A percentile compares a stretch with the other conserved stretches of the same genome.
Evolutionary conservation across 2,329 filamentous ascomycete species (phyloP).

Genomic region (Diaporthe citrichinensis): DNA sequence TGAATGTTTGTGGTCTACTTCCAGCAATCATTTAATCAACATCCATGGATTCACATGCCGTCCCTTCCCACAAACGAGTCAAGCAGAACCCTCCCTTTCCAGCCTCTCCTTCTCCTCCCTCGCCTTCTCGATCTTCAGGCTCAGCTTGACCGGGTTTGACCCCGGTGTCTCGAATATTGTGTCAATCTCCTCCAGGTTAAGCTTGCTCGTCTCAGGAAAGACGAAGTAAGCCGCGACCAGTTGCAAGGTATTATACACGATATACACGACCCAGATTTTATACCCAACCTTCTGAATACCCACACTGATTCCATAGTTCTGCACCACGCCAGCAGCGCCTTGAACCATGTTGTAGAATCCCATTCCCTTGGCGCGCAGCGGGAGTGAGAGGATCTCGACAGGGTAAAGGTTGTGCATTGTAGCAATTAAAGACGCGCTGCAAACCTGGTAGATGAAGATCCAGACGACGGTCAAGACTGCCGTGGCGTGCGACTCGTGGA

Average conservation of each 20-base stretch:
- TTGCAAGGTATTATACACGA: slow-evolving; percentile 63
- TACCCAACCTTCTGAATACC: slow-evolving; percentile 62
- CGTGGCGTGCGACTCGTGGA: slow-evolving; percentile 50
- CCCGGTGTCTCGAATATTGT: slow-evolving; percentile 63
- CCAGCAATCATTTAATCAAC: background rate
- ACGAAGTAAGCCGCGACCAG: slow-evolving; percentile 62
- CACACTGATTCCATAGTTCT: slow-evolving; percentile 62
- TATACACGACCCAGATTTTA: slow-evolving; percentile 66
- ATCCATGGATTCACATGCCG: background rate
- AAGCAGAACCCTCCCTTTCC: slow-evolving; percentile 22
- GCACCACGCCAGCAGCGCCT: slow-evolving; percentile 57
- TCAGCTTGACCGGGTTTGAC: slow-evolving; percentile 42
- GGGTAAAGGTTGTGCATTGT: slow-evolving; percentile 64
- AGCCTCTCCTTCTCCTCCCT: slow-evolving; percentile 41
- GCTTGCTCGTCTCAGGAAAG: slow-evolving; percentile 65
- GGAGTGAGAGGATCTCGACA: slow-evolving; percentile 58
- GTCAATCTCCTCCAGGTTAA: slow-evolving; percentile 70
- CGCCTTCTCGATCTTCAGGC: slow-evolving; percentile 42
- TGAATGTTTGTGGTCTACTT: background rate
- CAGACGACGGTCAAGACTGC: slow-evolving; percentile 60
- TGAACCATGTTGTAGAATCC: slow-evolving; percentile 61
- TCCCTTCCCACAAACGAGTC: background rate
- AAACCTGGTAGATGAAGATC: slow-evolving; percentile 64
- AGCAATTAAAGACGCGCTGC: slow-evolving; percentile 59
- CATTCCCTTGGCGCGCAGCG: slow-evolving; percentile 61